These are phyloP conservation scores for Crithidia acanthocephali DNA, from an alignment of 208 protist genomes.

Conservation along the genomic window DNA sequence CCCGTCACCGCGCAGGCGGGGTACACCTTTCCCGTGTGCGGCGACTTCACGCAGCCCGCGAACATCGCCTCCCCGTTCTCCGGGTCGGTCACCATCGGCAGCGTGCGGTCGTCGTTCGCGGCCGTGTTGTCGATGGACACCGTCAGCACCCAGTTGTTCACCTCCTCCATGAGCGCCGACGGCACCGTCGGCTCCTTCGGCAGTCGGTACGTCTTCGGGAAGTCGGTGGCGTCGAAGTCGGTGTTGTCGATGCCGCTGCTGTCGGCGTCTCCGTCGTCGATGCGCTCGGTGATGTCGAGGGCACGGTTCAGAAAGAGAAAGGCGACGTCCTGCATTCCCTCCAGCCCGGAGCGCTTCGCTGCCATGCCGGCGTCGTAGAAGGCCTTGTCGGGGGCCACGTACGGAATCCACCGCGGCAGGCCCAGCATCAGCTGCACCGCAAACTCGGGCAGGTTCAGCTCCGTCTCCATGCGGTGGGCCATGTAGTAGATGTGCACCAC, in stretches of 20 bases:
- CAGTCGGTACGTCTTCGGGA: slow-evolving; percentile 87
- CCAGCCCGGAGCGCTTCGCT: slow-evolving; percentile 60
- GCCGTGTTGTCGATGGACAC: slow-evolving; percentile 85
- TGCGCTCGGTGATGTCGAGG: slow-evolving; percentile 94
- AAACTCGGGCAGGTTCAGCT: slow-evolving; percentile 73
- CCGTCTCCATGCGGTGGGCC: slow-evolving; percentile 56
- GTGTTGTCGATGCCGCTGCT: slow-evolving; percentile 86
- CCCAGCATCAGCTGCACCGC: slow-evolving; percentile 88
- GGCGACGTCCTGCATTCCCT: slow-evolving; percentile 68
- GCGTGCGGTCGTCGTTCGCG: slow-evolving; percentile 40
- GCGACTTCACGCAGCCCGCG: slow-evolving; percentile 79
- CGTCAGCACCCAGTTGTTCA: slow-evolving; percentile 93
- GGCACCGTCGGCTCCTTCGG: slow-evolving; percentile 57
- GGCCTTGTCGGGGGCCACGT: slow-evolving; percentile 94
- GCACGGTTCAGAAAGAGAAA: slow-evolving; percentile 97
- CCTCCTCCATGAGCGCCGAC: slow-evolving; percentile 72
- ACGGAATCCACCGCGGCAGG: slow-evolving; percentile 92
- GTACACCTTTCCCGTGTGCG: slow-evolving; percentile 67
- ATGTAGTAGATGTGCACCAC: slow-evolving; percentile 89
- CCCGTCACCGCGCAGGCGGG: slow-evolving; percentile 91
- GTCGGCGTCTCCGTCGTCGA: slow-evolving; percentile 90
- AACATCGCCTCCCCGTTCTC: slow-evolving; percentile 81
- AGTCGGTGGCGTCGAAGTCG: slow-evolving; percentile 91
- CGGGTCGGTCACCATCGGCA: slow-evolving; percentile 69
- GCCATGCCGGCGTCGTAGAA: slow-evolving; percentile 97